Base-by-base conservation (phyloP, 208 protist genomes). In the Phytomonas sp. region DNA sequence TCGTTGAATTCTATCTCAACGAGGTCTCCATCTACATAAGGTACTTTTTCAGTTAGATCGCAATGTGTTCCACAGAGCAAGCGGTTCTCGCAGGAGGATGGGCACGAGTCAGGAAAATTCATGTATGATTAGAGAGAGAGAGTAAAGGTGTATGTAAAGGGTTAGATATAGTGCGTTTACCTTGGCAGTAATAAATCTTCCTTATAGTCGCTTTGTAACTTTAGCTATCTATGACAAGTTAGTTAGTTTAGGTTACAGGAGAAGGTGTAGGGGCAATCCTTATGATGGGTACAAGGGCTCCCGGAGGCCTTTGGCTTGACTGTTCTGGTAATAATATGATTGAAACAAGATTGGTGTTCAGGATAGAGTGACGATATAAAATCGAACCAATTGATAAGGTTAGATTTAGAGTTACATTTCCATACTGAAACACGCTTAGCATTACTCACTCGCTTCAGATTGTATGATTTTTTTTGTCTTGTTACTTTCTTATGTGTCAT, bases 1-100 rank as follows among this genome's bases (percentile, higher is more conserved):
- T 90, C 83, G 68, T 84, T 88, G 23, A 69, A n/a, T 34, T 89
- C 80, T 28, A 93, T 77, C 8, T 89, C 70, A 0, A 89, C 81
- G n/a, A 87, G 40, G 13, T 51, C 13, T 20, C 40, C 13, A 17
- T 51, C 13, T 15, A 51, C 7, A 51, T 51, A 51, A 51, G 40
- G 13, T 51, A 51, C 40, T 51, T 51, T 51, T 51, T 51, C 40
- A 20, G 9, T 17, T 51, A 15, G 20, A 51, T 51, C 40, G 13
- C 2, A 51, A 51, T 51, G 40, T 20, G 30, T 31, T 5, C n/a
- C 8, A 53, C 30, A 33, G 56, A 13, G 43, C n/a, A 68, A 31
- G 34, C 51, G 20, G n/a, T 68, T 31, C 4, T 60, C 9, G 17
- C 0, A 31, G 37, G 37, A 32, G 34, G 65, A 33, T 32, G 36